phyloP scores from a whole-genome alignment of 2,329 filamentous ascomycete genomes.

The Penicillium sp. region DNA sequence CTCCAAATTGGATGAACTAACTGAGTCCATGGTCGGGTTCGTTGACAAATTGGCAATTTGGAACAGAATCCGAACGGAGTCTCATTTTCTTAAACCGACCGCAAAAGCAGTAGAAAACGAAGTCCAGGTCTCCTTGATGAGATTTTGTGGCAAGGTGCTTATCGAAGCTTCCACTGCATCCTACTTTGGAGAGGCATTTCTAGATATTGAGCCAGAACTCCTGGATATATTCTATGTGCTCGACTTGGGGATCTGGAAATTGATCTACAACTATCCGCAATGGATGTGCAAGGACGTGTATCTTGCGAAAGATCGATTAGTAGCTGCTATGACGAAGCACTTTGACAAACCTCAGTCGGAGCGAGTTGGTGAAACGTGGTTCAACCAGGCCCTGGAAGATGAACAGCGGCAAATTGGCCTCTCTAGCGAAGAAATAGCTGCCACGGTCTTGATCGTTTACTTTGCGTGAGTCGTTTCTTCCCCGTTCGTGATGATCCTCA shows the following conservation, averaged over 20 bases:
- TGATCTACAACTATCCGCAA: neutral
- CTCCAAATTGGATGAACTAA: neutral
- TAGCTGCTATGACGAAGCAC: neutral
- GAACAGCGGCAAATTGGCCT: neutral
- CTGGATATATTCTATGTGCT: neutral
- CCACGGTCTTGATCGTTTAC: neutral
- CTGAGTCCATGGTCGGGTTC: neutral
- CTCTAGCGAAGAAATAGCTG: neutral
- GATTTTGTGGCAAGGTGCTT: constrained; percentile 2
- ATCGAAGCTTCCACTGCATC: neutral
- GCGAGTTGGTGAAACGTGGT: neutral
- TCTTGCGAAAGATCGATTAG: neutral
- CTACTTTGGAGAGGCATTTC: constrained; percentile 4
- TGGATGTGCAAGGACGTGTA: neutral
- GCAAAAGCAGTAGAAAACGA: neutral
- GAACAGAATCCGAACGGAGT: neutral
- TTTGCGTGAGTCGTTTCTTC: neutral
- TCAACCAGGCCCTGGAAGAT: neutral
- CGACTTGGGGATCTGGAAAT: neutral
- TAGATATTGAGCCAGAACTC: neutral
- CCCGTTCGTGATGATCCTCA: neutral
- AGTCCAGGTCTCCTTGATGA: neutral
- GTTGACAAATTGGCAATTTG: neutral
- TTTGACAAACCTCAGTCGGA: neutral
- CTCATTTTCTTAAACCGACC: neutral